phyloP scores from a whole-genome alignment of 495 filamentous ascomycete species.

The Daldinia loculata region DNA sequence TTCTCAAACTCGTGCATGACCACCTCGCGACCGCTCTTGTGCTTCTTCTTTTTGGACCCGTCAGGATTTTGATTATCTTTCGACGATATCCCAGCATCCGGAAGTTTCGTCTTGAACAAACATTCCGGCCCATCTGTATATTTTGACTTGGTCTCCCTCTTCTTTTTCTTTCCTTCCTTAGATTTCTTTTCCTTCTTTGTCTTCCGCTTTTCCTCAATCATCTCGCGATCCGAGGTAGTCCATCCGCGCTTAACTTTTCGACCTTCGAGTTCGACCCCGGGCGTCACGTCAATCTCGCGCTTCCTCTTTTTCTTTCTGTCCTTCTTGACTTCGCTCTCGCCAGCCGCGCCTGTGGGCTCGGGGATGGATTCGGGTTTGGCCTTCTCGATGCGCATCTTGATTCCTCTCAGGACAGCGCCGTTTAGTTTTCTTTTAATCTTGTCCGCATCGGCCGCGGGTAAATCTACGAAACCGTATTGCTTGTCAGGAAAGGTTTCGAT shows the following conservation, averaged over 20 bases:
- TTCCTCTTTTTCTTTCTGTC: conserved; percentile 67
- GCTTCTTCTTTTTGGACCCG: conserved; percentile 64
- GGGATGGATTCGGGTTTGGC: conserved; percentile 66
- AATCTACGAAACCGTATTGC: conserved; percentile 85
- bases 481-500: conserved; percentile 88
- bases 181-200: conserved; percentile 33
- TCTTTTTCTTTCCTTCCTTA: conserved; percentile 63
- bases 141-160: conserved; percentile 70
- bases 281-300: conserved; percentile 67
- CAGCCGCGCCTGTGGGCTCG: conserved; percentile 45
- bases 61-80: conserved; percentile 55
- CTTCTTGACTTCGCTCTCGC: conserved; percentile 51
- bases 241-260: conserved; percentile 90
- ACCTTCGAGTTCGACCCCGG: conserved; percentile 75
- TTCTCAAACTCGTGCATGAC: conserved; percentile 85
- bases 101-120: conserved; percentile 83
- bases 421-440: conserved; percentile 94
- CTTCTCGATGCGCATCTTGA: conserved; percentile 82
- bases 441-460: conserved; percentile 81
- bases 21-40: conserved; percentile 59
- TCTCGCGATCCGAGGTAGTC: conserved; percentile 70
- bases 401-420: conserved; percentile 83
- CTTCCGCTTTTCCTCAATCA: conserved; percentile 59
- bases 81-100: conserved; percentile 51
- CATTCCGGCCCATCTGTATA: conserved; percentile 81